These are phyloP conservation scores for Hymenoscyphus albidus DNA, from an alignment of 2,329 filamentous ascomycete species.

Conservation along the genomic window DNA sequence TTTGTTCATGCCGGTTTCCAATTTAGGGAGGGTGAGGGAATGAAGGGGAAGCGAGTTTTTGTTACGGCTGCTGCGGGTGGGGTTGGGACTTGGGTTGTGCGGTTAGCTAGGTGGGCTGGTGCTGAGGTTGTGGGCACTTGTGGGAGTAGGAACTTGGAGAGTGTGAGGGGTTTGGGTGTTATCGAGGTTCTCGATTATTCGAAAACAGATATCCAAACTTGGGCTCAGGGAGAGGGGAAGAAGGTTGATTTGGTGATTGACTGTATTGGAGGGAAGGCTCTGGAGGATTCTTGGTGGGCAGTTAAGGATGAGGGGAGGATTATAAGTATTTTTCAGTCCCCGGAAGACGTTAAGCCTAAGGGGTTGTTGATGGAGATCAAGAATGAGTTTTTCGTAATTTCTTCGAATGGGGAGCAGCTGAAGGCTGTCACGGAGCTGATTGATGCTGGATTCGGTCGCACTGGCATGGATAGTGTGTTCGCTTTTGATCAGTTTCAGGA, in stretches of 20 bases:
- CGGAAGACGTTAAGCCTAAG: neutral
- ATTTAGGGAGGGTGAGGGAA: constrained; percentile 18
- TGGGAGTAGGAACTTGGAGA: neutral
- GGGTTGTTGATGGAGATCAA: constrained; percentile 31
- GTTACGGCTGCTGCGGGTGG: constrained; percentile 44
- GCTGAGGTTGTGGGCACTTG: constrained; percentile 36
- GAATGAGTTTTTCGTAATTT: constrained; percentile 42
- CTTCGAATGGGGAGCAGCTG: constrained; percentile 37
- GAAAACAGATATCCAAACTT: neutral
- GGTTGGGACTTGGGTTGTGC: constrained; percentile 43
- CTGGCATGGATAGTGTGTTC: constrained; percentile 19
- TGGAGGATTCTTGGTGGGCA: constrained; percentile 42
- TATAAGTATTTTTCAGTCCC: neutral
- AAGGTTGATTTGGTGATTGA: constrained; percentile 44
- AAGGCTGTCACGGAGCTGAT: constrained; percentile 38
- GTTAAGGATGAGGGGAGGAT: constrained; percentile 27
- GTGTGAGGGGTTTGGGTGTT: neutral
- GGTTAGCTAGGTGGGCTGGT: constrained; percentile 39
- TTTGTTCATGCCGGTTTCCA: constrained; percentile 6
- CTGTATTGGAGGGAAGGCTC: constrained; percentile 38
- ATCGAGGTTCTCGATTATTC: constrained; percentile 3
- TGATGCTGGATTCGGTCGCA: constrained; percentile 37
- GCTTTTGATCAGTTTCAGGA: neutral
- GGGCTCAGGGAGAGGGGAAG: constrained; percentile 23
- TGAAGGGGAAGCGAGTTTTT: constrained; percentile 39